Percentiles rank a stretch among this genome's conserved stretches.
These are phyloP conservation scores for Rhododendron kiyosumense DNA, from an alignment of 148 eudicot species.

Conservation along the genomic window DNA sequence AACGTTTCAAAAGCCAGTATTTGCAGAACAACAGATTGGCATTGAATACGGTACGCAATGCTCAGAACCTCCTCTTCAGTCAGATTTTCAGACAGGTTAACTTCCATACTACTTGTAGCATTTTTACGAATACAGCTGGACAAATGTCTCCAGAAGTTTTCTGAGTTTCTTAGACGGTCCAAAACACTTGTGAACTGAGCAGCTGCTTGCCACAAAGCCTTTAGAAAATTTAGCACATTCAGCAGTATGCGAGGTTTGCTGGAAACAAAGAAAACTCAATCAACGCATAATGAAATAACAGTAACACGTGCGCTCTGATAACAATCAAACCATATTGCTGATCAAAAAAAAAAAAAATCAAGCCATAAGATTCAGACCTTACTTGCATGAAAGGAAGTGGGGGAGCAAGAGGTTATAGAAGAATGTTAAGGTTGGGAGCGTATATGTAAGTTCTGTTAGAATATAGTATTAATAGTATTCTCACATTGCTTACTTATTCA, in stretches of 20 bases:
- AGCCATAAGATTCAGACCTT: background rate
- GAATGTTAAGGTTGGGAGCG: background rate
- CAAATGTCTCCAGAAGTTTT: constrained; percentile 65
- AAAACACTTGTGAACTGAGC: constrained; percentile 59
- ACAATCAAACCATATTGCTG: background rate
- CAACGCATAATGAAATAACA: background rate
- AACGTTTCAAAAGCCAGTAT: constrained; percentile 66
- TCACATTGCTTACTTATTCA: no score
- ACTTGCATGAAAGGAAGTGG: background rate
- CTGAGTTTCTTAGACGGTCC: constrained; percentile 55
- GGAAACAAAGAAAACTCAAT: constrained; percentile 20
- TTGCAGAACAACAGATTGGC: constrained; percentile 60
- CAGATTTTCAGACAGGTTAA: constrained; percentile 24
- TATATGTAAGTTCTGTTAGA: background rate
- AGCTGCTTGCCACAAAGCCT: constrained; percentile 87
- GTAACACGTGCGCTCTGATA: background rate
- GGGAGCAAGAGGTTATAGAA: background rate
- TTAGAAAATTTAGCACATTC: constrained; percentile 54
- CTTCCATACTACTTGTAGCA: constrained; percentile 13
- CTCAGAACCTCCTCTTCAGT: constrained; percentile 37
- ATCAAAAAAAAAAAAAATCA: background rate
- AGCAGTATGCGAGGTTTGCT: constrained; percentile 59
- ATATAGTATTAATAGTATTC: no score
- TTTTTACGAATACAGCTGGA: constrained; percentile 31
- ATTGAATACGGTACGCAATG: constrained; percentile 39